Evolutionary conservation across 1,284 basidiomycete species (phyloP).

Genomic region (Meira nashicola): DNA sequence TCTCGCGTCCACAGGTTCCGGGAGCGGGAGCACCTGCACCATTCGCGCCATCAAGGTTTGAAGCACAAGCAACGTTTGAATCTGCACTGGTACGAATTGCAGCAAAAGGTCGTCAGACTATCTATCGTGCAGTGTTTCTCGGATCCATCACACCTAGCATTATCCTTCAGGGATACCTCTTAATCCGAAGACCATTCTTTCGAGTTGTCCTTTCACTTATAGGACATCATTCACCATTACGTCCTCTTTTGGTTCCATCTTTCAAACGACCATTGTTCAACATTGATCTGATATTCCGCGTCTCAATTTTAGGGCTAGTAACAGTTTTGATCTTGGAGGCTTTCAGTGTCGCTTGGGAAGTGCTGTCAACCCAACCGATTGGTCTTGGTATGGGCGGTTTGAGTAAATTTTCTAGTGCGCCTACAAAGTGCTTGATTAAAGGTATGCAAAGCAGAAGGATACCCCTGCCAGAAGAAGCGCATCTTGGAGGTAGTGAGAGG

Average conservation of each 20-base stretch:
- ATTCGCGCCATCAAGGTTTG: background rate
- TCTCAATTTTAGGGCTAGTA: background rate
- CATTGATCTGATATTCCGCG: background rate
- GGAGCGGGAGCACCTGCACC: background rate
- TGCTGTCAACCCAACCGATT: conserved; percentile 6
- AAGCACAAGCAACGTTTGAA: conserved; percentile 6
- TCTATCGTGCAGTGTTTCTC: background rate
- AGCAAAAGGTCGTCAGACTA: background rate
- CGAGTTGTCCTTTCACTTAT: conserved; percentile 3
- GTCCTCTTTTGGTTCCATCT: conserved; percentile 10
- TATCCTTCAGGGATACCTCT: background rate
- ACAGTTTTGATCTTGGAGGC: conserved; percentile 7
- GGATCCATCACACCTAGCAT: background rate
- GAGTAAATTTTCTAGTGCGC: conserved; percentile 3
- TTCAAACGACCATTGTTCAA: conserved; percentile 8
- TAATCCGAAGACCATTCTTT: conserved; percentile 8
- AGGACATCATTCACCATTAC: conserved; percentile 10
- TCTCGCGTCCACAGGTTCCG: background rate
- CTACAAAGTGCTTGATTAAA: conserved; percentile 8
- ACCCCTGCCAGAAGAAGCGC: background rate
- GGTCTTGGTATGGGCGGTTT: background rate
- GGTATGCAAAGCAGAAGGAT: conserved; percentile 8
- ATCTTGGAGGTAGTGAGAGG: background rate
- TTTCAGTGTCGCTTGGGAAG: conserved; percentile 4
- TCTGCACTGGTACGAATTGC: background rate